Evolutionary conservation across 1,284 basidiomycete species (phyloP).

Genomic region (Puccinia coronata): DNA sequence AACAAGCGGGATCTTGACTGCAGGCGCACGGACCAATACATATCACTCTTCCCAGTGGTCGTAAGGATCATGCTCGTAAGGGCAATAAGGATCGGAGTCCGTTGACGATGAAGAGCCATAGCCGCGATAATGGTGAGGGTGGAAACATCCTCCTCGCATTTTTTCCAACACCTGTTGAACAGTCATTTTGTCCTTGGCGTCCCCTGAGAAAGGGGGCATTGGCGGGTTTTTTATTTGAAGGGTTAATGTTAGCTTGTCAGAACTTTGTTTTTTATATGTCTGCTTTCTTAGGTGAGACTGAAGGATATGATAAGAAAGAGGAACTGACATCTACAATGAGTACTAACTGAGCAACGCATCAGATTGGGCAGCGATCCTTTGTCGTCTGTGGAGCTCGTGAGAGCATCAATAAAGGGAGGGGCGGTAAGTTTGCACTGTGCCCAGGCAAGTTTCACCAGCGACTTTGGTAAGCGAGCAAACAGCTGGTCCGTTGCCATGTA

Average conservation of each 20-base stretch:
- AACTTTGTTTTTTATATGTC: too few relatives aligned
- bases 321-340: background rate
- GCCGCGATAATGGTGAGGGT: background rate
- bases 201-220: too few relatives aligned
- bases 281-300: too few relatives aligned
- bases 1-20: too few relatives aligned
- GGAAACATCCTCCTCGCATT: background rate
- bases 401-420: background rate
- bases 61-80: too few relatives aligned
- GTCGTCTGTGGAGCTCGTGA: too few relatives aligned
- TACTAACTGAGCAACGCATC: background rate
- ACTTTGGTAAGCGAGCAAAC: background rate
- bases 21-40: too few relatives aligned
- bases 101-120: too few relatives aligned
- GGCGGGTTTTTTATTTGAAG: too few relatives aligned
- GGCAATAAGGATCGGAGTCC: too few relatives aligned
- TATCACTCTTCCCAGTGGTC: too few relatives aligned
- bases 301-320: background rate
- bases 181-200: background rate
- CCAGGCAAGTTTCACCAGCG: constrained; percentile 4
- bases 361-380: background rate
- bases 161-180: background rate
- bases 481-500: background rate
- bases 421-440: background rate
- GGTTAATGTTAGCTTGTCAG: too few relatives aligned